Evolutionary conservation across 163 green algal genomes (phyloP).

Genomic region (Scenedesmus sp.): DNA sequence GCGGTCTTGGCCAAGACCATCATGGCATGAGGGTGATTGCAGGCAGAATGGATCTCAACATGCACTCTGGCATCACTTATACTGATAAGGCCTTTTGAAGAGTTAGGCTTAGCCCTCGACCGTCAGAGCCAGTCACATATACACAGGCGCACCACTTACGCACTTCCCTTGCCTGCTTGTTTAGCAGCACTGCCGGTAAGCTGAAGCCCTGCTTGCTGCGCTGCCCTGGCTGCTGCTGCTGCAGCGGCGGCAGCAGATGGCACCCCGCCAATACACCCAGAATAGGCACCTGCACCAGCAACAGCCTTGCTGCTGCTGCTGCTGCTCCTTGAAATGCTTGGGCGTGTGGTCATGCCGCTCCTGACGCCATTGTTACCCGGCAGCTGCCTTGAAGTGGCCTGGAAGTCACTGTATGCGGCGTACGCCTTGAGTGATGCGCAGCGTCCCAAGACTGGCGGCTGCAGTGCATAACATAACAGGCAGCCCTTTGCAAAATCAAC

Average conservation of each 20-base stretch:
- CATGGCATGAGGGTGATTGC: too few species aligned
- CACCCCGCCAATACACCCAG: neutral
- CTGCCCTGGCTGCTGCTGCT: slow-evolving; percentile 11
- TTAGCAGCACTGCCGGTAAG: neutral
- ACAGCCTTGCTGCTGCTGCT: neutral
- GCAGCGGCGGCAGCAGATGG: slow-evolving; percentile 15
- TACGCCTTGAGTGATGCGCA: neutral
- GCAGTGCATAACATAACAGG: neutral
- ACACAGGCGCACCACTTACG: neutral
- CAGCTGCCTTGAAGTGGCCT: neutral
- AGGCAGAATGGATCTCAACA: too few species aligned
- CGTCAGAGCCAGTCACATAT: neutral
- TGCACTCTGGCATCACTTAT: too few species aligned
- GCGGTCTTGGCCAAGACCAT: too few species aligned
- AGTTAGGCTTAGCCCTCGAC: too few species aligned
- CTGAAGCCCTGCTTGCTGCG: neutral
- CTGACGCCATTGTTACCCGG: neutral
- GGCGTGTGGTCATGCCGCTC: too few species aligned
- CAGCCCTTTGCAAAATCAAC: neutral
- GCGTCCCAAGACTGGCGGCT: neutral
- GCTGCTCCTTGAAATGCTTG: neutral
- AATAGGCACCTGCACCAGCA: neutral
- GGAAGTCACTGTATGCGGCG: neutral
- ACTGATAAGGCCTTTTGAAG: too few species aligned
- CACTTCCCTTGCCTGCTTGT: neutral